Conservation (phyloP, 257 asterid genomes). For the Penstemon barbatus region DNA sequence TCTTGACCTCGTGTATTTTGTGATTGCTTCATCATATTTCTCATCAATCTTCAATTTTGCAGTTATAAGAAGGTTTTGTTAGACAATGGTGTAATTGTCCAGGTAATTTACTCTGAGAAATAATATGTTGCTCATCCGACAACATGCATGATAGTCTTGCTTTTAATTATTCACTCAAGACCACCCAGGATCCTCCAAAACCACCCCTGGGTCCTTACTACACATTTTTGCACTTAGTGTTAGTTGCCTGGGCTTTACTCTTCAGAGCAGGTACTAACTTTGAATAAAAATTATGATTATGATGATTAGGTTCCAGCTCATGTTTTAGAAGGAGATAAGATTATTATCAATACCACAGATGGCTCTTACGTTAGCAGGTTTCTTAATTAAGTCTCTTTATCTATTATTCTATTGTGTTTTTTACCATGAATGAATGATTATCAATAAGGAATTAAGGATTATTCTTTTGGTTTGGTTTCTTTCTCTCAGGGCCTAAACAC, state of each 20-base stretch:
- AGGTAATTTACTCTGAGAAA: constrained; percentile 50
- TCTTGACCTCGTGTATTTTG: constrained; percentile 7
- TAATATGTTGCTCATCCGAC: neutral
- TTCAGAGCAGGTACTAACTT: constrained; percentile 1
- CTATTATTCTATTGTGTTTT: neutral
- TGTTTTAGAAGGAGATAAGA: constrained; percentile 62
- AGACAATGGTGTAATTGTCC: constrained; percentile 86
- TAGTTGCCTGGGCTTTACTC: constrained; percentile 13
- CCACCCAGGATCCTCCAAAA: too few species aligned
- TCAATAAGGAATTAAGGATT: neutral
- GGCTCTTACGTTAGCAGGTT: constrained; percentile 64
- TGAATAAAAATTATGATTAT: neutral
- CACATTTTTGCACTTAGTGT: constrained; percentile 2
- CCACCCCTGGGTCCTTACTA: neutral
- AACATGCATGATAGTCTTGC: constrained; percentile 8
- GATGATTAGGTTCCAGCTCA: constrained; percentile 68
- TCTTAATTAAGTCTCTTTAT: constrained; percentile 23
- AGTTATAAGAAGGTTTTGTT: constrained; percentile 83
- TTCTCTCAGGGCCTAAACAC: neutral
- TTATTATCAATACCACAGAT: constrained; percentile 58
- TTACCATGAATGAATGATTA: neutral
- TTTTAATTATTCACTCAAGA: too few species aligned
- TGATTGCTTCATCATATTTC: constrained; percentile 15
- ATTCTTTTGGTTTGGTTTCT: neutral
- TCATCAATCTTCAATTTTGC: constrained; percentile 33